Percentiles rank a stretch among this genome's conserved stretches.
Evolutionary conservation across 192 early-diverging fungal genomes (phyloP).

Genomic region (Rhizophlyctis rosea): DNA sequence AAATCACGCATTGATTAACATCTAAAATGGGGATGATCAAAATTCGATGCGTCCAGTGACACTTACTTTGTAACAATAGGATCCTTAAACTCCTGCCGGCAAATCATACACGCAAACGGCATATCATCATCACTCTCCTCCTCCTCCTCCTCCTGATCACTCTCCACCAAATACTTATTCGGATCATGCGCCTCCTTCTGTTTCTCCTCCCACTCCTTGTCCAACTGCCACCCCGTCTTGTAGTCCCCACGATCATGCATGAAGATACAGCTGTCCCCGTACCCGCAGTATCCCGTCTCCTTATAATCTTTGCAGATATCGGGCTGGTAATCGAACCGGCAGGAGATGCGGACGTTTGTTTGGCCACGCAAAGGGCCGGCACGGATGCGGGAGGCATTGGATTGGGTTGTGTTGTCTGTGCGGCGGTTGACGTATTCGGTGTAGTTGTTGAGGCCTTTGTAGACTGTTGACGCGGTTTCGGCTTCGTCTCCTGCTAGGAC

Average conservation of each 20-base stretch:
- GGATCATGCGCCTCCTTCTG: conserved; percentile 38
- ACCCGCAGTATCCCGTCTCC: conserved; percentile 73
- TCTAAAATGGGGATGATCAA: not conserved
- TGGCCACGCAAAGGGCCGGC: conserved; percentile 72
- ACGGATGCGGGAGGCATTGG: conserved; percentile 46
- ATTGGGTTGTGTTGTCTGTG: conserved; percentile 54
- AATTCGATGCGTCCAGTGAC: conserved; percentile 2
- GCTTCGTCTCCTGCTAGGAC: conserved; percentile 36
- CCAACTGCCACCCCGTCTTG: conserved; percentile 96
- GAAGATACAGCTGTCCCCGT: conserved; percentile 96
- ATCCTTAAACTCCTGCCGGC: conserved; percentile 79
- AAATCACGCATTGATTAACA: not conserved
- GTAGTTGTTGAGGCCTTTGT: conserved; percentile 68
- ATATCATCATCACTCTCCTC: conserved; percentile 70
- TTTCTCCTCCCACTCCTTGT: conserved; percentile 94
- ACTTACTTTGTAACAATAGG: conserved; percentile 85
- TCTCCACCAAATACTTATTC: conserved; percentile 47
- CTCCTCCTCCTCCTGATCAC: conserved; percentile 45
- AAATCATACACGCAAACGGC: conserved; percentile 95
- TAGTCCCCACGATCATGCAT: conserved; percentile 97
- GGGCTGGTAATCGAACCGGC: conserved; percentile 94
- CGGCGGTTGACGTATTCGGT: conserved; percentile 64
- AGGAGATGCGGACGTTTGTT: conserved; percentile 73
- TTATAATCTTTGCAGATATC: conserved; percentile 99
- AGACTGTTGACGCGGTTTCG: conserved; percentile 45